Evolutionary conservation across 208 protist genomes (phyloP), one percentile per base, ranked within the genome.

Genomic region (Acanthamoeba royreba): DNA sequence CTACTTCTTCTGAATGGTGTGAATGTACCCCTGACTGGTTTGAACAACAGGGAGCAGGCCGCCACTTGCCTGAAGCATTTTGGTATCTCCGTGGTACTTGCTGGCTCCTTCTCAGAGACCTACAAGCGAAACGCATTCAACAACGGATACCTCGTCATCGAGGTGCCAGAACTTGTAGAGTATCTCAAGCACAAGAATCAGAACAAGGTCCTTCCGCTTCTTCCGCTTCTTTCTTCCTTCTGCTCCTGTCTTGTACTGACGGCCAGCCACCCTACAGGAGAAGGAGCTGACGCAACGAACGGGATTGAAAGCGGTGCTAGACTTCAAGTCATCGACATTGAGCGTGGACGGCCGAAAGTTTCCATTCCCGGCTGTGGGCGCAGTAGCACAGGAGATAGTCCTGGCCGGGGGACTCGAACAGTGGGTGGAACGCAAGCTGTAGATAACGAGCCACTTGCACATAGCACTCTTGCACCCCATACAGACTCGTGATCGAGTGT

Each of bases 51-150:
- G 1, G 72, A 83, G 72, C 72, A 83, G 22, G 72, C 72, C 9
- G 72, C 72, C 28, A 46, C 92, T 33, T 93, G 42, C 4, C 61
- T 94, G 69, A 58, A 55, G 47, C 43, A 89, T 46, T 81, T 61
- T 8, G 95, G 94, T 31, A 94, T 96, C n/a, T 63, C 33, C 40
- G 25, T 95, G 40, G 55, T 96, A 43, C 25, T 97, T 74, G 95
- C 94, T 13, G 96, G 95, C 1, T 95, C 88, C 28, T 97, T 96
- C 35, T 96, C 89, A 49, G 96, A 97, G 93, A 97, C 96, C 2
- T 97, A 95, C 86, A 97, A 97, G 90, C 93, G 96, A 46, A 97
- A 97, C 89, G 96, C 96, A 1, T 79, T 96, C 49, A 97, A 97
- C 89, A 97, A 97, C 88, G 96, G 96, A 28, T 94, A 96, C 9